These are phyloP conservation scores for Thyridium curvatum DNA, from an alignment of 2,329 filamentous ascomycete genomes.

Conservation along the genomic window DNA sequence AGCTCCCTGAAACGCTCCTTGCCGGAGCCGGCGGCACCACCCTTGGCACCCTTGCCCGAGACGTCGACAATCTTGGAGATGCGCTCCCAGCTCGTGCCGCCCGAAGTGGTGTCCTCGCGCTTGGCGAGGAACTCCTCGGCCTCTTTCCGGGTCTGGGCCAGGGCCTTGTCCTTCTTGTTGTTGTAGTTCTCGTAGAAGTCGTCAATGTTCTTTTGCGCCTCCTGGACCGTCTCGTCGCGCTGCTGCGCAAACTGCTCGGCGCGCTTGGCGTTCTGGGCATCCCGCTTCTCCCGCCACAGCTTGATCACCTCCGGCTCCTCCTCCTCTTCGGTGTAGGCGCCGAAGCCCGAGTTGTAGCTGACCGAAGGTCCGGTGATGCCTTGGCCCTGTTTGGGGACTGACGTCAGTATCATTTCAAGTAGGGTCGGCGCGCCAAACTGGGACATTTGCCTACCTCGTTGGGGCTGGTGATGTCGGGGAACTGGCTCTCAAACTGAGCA, in stretches of 20 bases:
- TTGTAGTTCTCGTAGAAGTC: conserved; percentile 99
- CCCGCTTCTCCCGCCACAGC: conserved; percentile 88
- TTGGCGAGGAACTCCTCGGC: conserved; percentile 86
- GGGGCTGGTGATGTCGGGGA: conserved; percentile 65
- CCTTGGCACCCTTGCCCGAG: conserved; percentile 84
- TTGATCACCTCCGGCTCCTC: conserved; percentile 84
- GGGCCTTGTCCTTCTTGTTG: conserved; percentile 90
- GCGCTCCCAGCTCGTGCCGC: conserved; percentile 96
- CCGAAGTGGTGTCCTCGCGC: conserved; percentile 87
- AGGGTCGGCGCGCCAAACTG: no score
- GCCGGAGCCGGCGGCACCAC: conserved; percentile 81
- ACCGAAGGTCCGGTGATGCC: conserved; percentile 72
- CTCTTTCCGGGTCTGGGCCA: conserved; percentile 82
- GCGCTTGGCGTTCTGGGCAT: conserved; percentile 75
- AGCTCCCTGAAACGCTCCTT: conserved; percentile 96
- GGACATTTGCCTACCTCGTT: conserved; percentile 54
- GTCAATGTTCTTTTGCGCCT: conserved; percentile 90
- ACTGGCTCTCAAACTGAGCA: conserved; percentile 75
- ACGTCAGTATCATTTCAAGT: no score
- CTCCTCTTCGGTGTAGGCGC: conserved; percentile 56
- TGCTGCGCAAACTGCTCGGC: conserved; percentile 76
- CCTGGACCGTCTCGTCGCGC: conserved; percentile 79
- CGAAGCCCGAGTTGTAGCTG: conserved; percentile 56
- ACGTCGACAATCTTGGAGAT: conserved; percentile 97
- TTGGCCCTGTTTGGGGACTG: no score